Conservation (phyloP, 2,329 filamentous ascomycete species). For the Acrocalymma vagum region DNA sequence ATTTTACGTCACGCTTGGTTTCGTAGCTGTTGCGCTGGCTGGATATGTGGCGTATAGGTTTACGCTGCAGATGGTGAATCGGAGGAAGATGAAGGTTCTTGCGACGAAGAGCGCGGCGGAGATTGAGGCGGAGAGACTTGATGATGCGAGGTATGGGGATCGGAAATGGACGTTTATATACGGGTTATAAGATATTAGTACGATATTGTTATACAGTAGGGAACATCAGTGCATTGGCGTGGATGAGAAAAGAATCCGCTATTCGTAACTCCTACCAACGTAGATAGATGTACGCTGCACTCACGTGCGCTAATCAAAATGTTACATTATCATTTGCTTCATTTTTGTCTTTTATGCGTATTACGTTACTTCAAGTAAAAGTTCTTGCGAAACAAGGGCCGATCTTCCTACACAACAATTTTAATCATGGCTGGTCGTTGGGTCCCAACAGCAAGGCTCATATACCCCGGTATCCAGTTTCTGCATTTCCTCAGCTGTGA, state of each 20-base stretch:
- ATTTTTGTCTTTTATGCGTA: slow-evolving; percentile 1
- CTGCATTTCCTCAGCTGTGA: slow-evolving; percentile 67
- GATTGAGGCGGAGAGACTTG: slow-evolving; percentile 26
- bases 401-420: slow-evolving; percentile 8
- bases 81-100: slow-evolving; percentile 16
- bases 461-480: slow-evolving; percentile 63
- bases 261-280: too few species aligned
- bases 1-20: slow-evolving; percentile 30
- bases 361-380: too few species aligned
- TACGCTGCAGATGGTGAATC: slow-evolving; percentile 24
- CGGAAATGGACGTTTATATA: slow-evolving; percentile 35
- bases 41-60: slow-evolving; percentile 30
- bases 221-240: too few species aligned
- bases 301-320: too few species aligned
- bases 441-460: slow-evolving; percentile 68
- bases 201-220: too few species aligned
- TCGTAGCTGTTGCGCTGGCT: slow-evolving; percentile 25
- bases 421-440: slow-evolving; percentile 54
- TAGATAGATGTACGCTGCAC: too few species aligned
- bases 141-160: slow-evolving; percentile 26
- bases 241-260: too few species aligned
- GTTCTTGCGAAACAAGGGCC: slow-evolving; percentile 4
- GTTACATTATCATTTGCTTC: too few species aligned
- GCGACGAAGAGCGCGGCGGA: slow-evolving; percentile 18
- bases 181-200: slow-evolving; percentile 27